These are phyloP conservation scores for Alternaria conjuncta DNA, from an alignment of 2,329 filamentous ascomycete genomes.

Conservation along the genomic window DNA sequence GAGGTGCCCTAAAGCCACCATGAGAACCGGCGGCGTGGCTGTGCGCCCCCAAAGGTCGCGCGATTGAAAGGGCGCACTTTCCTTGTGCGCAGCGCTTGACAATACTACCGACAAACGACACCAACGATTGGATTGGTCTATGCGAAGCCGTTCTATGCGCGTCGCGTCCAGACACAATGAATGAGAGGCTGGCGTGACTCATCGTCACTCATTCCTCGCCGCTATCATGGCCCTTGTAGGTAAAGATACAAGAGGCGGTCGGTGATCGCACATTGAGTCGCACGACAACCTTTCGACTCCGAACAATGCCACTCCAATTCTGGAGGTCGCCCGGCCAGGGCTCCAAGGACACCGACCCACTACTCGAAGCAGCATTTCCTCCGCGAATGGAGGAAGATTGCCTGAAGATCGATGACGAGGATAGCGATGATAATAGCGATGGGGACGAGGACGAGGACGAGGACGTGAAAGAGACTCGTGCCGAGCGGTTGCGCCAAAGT, in stretches of 20 bases:
- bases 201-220: not conserved
- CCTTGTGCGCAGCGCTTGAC: not conserved
- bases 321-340: constrained; percentile 12
- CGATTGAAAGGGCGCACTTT: not conserved
- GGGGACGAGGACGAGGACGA: not conserved
- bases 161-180: not conserved
- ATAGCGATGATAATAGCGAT: not conserved
- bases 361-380: constrained; percentile 14
- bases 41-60: not conserved
- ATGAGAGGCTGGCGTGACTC: not conserved
- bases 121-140: not conserved
- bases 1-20: not conserved
- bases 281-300: not conserved
- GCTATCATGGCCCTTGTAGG: not conserved
- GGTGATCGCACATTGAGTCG: not conserved
- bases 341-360: constrained; percentile 11
- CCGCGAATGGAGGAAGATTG: not conserved
- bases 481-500: constrained; percentile 69
- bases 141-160: not conserved
- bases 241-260: not conserved
- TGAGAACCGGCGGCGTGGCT: not conserved
- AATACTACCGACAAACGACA: not conserved
- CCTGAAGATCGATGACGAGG: not conserved
- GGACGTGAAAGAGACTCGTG: constrained; percentile 34
- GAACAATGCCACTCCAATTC: constrained; percentile 8